phyloP scores from a whole-genome alignment of 1,139 yeast species.

The Maudiozyma humilis region DNA sequence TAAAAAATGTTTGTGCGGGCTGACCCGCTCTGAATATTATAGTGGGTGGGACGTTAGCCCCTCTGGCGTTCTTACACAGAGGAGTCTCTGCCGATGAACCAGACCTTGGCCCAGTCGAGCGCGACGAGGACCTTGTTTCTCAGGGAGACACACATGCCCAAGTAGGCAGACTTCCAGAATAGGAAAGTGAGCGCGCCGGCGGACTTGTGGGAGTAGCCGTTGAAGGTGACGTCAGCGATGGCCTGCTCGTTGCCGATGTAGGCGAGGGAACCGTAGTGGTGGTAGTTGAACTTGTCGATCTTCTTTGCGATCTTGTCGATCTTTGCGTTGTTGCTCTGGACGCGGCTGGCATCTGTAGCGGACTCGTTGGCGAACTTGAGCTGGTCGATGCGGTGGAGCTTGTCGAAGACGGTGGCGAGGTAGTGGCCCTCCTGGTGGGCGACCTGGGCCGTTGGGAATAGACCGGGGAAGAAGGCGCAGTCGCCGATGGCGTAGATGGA shows the following conservation, averaged over 20 bases:
- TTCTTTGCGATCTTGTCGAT: constrained; percentile 34
- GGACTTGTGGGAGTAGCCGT: constrained; percentile 68
- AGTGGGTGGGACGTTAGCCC: no score
- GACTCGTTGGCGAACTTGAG: constrained; percentile 39
- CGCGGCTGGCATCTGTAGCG: not conserved
- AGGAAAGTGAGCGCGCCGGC: constrained; percentile 84
- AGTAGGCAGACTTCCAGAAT: constrained; percentile 91
- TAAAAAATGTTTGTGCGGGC: no score
- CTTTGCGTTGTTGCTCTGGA: constrained; percentile 28
- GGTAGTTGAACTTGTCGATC: constrained; percentile 50
- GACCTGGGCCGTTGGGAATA: constrained; percentile 94
- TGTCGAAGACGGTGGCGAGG: constrained; percentile 64
- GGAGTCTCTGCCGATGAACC: constrained; percentile 80
- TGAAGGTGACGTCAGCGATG: constrained; percentile 81
- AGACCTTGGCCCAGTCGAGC: constrained; percentile 81
- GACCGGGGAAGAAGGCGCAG: constrained; percentile 79
- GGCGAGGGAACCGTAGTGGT: constrained; percentile 68
- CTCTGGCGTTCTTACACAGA: no score
- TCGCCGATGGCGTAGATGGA: constrained; percentile 82
- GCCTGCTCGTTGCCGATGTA: constrained; percentile 87
- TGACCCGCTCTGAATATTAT: no score
- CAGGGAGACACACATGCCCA: constrained; percentile 83
- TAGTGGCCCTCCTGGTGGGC: constrained; percentile 91
- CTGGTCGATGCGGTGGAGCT: constrained; percentile 59
- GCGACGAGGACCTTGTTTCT: constrained; percentile 79